Base-by-base conservation (phyloP, 2,329 filamentous ascomycete genomes). In the Arthrobotrys entomopaga region DNA sequence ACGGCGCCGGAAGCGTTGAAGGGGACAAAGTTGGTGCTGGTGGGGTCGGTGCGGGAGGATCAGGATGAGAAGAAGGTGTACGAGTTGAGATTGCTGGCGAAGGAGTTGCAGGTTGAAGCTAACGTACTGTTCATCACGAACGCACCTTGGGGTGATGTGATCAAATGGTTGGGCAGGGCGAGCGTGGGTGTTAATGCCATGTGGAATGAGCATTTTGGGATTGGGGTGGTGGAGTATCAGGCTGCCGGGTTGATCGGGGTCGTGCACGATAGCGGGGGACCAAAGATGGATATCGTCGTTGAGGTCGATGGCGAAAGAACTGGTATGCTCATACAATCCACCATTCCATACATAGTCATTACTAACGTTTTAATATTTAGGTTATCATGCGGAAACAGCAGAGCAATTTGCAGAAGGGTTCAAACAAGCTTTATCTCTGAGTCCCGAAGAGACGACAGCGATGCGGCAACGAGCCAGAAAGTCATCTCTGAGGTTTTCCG, bases 201-300 rank as follows among this genome's bases (percentile, higher is more conserved):
- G 95, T 99, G 95, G 94, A 98, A 97, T 81, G 95, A 99, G 83
- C 95, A 99, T 82, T 99, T 99, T 81, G 95, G 95, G 20, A 99
- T 99, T 71, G 95, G 95, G 0, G 93, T 98, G 15, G 95, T 99
- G 46, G 95, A 99, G 84, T 99, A 98, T 80, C 93, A 98, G 81
- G 95, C 95, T 2, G 95, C 95, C 0, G 95, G 95, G 0, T 84
- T 99, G 69, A 93, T 99, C 67, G 89, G 90, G 3, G 93, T 99
- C 0, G 95, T 98, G 7, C 95, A 99, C 79, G 86, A 97, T 81
- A 95, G 91, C 58, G 95, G 94, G 7, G 95, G 95, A 0, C 95
- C 95, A 1, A 97, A 95, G 82, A 82, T 92, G 76, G 95, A 99
- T 80, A 99, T 99, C 77, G 94, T 98, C 15, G 87, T 92, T 8